Base-by-base conservation (phyloP, 1,284 basidiomycete genomes). In the Sporisorium scitamineum region DNA sequence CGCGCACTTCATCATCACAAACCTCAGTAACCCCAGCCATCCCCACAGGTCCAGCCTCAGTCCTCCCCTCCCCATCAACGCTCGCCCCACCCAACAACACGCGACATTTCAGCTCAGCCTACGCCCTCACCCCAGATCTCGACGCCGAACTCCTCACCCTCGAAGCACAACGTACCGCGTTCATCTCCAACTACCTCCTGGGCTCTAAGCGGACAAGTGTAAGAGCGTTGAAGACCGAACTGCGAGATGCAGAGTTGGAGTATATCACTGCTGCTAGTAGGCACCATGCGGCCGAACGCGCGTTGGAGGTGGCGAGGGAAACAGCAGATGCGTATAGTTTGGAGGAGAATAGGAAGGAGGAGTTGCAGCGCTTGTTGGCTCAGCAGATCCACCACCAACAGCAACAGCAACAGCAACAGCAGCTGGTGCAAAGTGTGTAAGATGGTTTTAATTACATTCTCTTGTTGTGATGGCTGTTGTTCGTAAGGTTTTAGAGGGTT, bases 301-400 rank as follows among this genome's bases (percentile, higher is more conserved):
- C 63, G 20, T 24, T 75, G 22, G 72, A 75, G 9, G 54, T 59
- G 9, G 72, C 72, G 5, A 48, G 39, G 22, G 72, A 75, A 29
- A 66, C 72, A 0, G 72, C 72, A 10, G 72, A 75, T 26, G 63
- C 62, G 2, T 75, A 75, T 29, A 70, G 67, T 41, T 39, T 75
- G 20, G 72, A 70, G 54, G 72, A 75, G 47, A 75, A 75, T 32
- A 18, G 72, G 18, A 75, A 75, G 53, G 72, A 75, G 29, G 62
- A 75, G 18, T 45, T 67, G 27, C 52, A 55, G 45, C 22, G 55
- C 0, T 9, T 72, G 20, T 48, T 72, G 32, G 42, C 27, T 20
- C 34, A 34, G 37, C 69, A 71, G 41, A 16, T 63, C n/a, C 39
- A 9, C 5, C 37, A 39, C 16, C 37, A 39, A 14, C 34, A 37